Percentiles rank a stretch among this genome's conserved stretches.
These are phyloP conservation scores for Penicillium cosmopolitanum DNA, from an alignment of 495 filamentous ascomycete genomes.

Conservation along the genomic window DNA sequence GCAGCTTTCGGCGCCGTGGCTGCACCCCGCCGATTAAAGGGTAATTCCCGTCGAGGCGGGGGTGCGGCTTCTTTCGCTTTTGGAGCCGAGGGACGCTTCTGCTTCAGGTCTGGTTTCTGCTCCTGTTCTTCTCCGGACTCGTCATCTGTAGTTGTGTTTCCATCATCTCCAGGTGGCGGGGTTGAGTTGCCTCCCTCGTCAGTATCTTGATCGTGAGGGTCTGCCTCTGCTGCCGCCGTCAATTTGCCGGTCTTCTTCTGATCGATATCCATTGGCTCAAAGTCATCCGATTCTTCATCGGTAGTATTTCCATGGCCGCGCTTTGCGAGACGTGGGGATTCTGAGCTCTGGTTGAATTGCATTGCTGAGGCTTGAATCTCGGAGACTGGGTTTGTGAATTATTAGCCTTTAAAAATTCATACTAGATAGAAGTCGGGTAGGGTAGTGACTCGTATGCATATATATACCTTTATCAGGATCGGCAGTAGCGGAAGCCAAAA, in stretches of 20 bases:
- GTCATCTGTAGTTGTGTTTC: constrained; percentile 47
- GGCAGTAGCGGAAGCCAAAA: constrained; percentile 63
- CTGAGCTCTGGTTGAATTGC: constrained; percentile 10
- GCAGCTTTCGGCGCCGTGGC: constrained; percentile 9
- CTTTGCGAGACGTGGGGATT: constrained; percentile 42
- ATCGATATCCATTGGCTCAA: constrained; percentile 66
- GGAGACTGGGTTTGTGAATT: constrained; percentile 25
- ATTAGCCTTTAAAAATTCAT: neutral
- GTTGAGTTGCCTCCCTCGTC: constrained; percentile 45
- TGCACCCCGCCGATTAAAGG: constrained; percentile 34
- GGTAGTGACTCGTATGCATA: neutral
- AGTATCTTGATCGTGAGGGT: constrained; percentile 33
- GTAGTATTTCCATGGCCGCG: constrained; percentile 39
- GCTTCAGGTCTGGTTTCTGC: neutral
- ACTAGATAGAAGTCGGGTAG: neutral
- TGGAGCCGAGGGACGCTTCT: constrained; percentile 8
- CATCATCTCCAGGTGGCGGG: constrained; percentile 39
- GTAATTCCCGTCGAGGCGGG: constrained; percentile 43
- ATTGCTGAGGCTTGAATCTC: constrained; percentile 28
- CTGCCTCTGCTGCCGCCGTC: constrained; percentile 10
- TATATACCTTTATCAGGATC: constrained; percentile 51
- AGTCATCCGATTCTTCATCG: constrained; percentile 50
- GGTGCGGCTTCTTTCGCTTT: constrained; percentile 22
- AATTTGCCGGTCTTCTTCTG: constrained; percentile 18
- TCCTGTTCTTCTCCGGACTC: constrained; percentile 15